A percentile compares a stretch with the other conserved stretches of the same genome.
These are phyloP conservation scores for Talaromyces nanjingensis DNA, from an alignment of 495 filamentous ascomycete genomes.

Conservation along the genomic window DNA sequence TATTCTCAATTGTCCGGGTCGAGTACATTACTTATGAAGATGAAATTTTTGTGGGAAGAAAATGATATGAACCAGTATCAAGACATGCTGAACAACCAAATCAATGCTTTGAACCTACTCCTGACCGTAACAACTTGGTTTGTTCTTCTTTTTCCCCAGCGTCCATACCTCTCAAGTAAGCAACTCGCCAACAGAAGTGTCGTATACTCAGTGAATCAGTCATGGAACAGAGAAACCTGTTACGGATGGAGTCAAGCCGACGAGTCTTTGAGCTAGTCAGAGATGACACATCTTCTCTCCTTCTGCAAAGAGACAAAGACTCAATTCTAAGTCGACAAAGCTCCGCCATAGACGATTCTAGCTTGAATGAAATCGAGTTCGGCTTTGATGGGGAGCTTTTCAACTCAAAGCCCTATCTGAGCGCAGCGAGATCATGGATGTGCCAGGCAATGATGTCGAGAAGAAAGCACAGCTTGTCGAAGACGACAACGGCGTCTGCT, in stretches of 20 bases:
- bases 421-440: too few species aligned
- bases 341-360: too few species aligned
- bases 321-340: too few species aligned
- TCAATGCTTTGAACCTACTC: constrained; percentile 16
- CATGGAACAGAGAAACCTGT: constrained; percentile 8
- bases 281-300: constrained; percentile 12
- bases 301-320: constrained; percentile 6
- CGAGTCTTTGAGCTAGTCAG: constrained; percentile 10
- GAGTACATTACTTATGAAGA: constrained; percentile 7
- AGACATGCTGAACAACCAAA: constrained; percentile 10
- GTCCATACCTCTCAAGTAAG: background rate
- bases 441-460: too few species aligned
- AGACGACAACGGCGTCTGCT: too few species aligned
- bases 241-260: constrained; percentile 5
- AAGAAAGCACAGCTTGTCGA: too few species aligned
- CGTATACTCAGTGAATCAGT: background rate
- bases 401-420: too few species aligned
- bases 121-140: constrained; percentile 13
- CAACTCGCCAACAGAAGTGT: background rate
- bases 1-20: background rate
- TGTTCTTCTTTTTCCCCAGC: background rate
- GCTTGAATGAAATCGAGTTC: too few species aligned
- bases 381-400: too few species aligned
- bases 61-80: constrained; percentile 3
- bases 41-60: constrained; percentile 3